These are phyloP conservation scores for Solanum chmielewskii DNA, from an alignment of 257 asterid species.

Conservation along the genomic window DNA sequence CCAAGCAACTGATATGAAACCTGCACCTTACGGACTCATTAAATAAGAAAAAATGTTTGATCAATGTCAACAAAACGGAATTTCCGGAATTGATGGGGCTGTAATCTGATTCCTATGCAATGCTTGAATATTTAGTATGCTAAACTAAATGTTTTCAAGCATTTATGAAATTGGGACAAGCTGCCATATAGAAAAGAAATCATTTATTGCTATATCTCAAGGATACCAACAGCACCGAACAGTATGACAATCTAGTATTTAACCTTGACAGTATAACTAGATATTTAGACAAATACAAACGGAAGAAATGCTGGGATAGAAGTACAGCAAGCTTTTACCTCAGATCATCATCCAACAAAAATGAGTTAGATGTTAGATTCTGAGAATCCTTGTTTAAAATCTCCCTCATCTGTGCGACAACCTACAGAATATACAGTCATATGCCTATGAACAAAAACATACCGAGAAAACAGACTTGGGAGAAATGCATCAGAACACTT, in stretches of 20 bases:
- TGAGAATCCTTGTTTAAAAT: conserved; percentile 79
- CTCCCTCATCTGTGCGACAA: conserved; percentile 95
- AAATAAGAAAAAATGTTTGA: background rate
- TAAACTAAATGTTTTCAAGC: background rate
- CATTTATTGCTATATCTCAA: background rate
- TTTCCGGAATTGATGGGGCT: background rate
- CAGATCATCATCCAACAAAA: conserved; percentile 93
- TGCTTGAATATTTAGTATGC: background rate
- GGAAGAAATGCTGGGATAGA: background rate
- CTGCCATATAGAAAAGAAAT: background rate
- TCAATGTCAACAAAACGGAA: background rate
- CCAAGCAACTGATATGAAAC: background rate
- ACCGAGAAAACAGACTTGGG: background rate
- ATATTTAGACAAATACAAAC: background rate
- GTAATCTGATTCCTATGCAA: background rate
- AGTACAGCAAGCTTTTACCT: conserved; percentile 36
- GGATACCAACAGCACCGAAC: background rate
- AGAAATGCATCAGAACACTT: conserved; percentile 12
- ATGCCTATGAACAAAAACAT: background rate
- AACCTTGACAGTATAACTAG: background rate
- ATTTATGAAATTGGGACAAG: background rate
- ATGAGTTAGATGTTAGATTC: conserved; percentile 78
- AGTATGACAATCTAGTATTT: background rate
- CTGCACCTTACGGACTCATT: background rate
- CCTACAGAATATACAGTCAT: conserved; percentile 36